Percentiles rank a stretch among this genome's conserved stretches.
Evolutionary conservation across 129 eudicot genomes (phyloP).

Genomic region (Kitagawia praeruptora): DNA sequence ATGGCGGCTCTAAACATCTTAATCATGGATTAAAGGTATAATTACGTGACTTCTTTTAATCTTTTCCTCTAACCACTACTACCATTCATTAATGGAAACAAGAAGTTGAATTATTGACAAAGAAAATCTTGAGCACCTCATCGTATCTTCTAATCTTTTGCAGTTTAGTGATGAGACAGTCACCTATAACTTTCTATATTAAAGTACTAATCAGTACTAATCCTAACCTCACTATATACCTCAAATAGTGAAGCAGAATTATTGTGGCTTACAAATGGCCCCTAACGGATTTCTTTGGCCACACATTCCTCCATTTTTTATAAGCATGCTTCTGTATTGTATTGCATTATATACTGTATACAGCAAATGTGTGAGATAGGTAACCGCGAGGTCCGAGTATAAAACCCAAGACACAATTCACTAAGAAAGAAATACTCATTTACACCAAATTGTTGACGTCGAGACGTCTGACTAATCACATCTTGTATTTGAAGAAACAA

Average conservation of each 20-base stretch:
- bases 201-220: background rate
- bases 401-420: background rate
- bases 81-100: background rate
- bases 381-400: background rate
- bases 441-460: background rate
- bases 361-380: background rate
- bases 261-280: background rate
- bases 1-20: background rate
- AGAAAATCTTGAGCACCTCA: background rate
- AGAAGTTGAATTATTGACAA: background rate
- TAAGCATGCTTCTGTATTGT: background rate
- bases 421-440: background rate
- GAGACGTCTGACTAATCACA: background rate
- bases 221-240: background rate
- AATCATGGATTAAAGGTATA: background rate
- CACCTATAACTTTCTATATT: background rate
- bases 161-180: background rate
- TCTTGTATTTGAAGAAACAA: background rate
- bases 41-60: background rate
- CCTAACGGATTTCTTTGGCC: background rate
- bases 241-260: slow-evolving; percentile 2
- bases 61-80: slow-evolving; percentile 2
- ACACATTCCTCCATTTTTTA: slow-evolving; percentile 3
- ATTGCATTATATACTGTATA: background rate
- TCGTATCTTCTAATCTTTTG: background rate